phyloP scores from a whole-genome alignment of 2,329 filamentous ascomycete species.

The Penicillium digitatum region DNA sequence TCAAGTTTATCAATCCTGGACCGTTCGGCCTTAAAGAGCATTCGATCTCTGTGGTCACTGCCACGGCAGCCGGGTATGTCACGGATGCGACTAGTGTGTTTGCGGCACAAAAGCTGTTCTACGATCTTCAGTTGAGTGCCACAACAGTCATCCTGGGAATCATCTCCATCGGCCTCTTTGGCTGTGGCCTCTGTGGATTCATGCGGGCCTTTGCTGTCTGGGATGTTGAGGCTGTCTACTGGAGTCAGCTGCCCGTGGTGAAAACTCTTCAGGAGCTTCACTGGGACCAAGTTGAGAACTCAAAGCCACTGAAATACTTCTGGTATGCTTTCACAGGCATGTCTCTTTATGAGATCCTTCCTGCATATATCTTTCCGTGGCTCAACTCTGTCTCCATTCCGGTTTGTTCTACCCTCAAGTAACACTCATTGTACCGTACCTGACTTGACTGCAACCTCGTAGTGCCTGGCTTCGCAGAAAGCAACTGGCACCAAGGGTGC shows the following conservation, averaged over 20 bases:
- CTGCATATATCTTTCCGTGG: conserved; percentile 55
- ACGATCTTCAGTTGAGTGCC: conserved; percentile 46
- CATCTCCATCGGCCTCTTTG: conserved; percentile 55
- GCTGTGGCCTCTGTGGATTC: conserved; percentile 53
- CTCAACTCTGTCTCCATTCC: conserved; percentile 54
- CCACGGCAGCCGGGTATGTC: conserved; percentile 52
- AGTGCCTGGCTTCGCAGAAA: conserved; percentile 51
- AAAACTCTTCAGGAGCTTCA: conserved; percentile 54
- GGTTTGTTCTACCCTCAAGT: background rate
- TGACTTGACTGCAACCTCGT: background rate
- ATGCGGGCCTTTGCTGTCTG: conserved; percentile 54
- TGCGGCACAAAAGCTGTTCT: conserved; percentile 52
- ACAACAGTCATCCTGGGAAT: conserved; percentile 49
- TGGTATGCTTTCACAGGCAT: conserved; percentile 51
- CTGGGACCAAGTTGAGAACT: conserved; percentile 51
- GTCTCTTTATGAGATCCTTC: conserved; percentile 52
- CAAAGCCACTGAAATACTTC: conserved; percentile 51
- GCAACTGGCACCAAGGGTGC: conserved; percentile 46
- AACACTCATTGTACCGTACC: background rate
- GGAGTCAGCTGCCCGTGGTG: conserved; percentile 51
- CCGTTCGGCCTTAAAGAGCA: conserved; percentile 57
- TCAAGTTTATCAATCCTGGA: conserved; percentile 51
- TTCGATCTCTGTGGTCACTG: conserved; percentile 52
- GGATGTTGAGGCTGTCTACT: conserved; percentile 56
- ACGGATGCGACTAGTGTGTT: conserved; percentile 42